These are phyloP conservation scores for Trichophyton mentagrophytes DNA, from an alignment of 2,329 filamentous ascomycete species.

Conservation along the genomic window DNA sequence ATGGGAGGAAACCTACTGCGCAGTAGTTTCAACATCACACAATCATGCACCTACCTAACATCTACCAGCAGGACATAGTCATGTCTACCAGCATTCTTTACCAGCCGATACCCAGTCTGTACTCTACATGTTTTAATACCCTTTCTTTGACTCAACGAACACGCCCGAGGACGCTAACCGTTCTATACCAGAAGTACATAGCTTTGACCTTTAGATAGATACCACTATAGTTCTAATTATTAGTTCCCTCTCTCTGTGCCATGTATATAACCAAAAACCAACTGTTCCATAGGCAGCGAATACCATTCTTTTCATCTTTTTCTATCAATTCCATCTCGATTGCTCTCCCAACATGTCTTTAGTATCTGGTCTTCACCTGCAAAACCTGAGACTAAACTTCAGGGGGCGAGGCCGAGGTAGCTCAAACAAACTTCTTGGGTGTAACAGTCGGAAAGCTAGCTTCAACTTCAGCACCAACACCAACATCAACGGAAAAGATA, in stretches of 20 bases:
- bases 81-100: background rate
- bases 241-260: background rate
- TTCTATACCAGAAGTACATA: background rate
- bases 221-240: background rate
- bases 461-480: background rate
- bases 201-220: background rate
- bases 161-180: background rate
- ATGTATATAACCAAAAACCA: too few relatives aligned
- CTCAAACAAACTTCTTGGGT: too few relatives aligned
- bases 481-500: too few relatives aligned
- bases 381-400: background rate
- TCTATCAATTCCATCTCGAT: too few relatives aligned
- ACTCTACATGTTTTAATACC: background rate
- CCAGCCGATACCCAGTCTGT: background rate
- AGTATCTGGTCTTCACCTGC: too few relatives aligned
- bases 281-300: too few relatives aligned
- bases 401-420: too few relatives aligned
- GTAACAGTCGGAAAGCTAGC: background rate
- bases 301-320: too few relatives aligned
- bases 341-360: too few relatives aligned
- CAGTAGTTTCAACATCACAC: background rate
- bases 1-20: conserved; percentile 7
- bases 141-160: background rate
- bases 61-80: too few relatives aligned
- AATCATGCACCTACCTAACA: too few relatives aligned